These are phyloP conservation scores for Paecilomyces sp. DNA, from an alignment of 2,329 filamentous ascomycete genomes.

Conservation along the genomic window DNA sequence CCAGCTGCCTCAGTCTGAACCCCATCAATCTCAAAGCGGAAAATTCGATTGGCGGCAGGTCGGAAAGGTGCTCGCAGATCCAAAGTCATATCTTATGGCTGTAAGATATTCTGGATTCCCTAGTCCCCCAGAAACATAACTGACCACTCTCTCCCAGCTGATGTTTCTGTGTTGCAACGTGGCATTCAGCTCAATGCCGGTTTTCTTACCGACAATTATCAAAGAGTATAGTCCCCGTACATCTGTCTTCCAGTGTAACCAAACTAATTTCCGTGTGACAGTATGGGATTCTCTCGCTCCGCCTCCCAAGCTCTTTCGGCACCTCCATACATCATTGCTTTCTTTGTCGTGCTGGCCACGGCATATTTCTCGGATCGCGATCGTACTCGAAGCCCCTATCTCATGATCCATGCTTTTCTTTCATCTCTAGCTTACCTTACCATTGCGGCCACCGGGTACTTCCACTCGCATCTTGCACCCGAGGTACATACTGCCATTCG, in stretches of 20 bases:
- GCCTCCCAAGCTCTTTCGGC: slow-evolving; percentile 71
- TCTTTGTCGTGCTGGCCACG: slow-evolving; percentile 63
- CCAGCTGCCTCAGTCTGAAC: slow-evolving; percentile 40
- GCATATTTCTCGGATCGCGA: slow-evolving; percentile 64
- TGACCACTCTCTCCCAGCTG: slow-evolving; percentile 24
- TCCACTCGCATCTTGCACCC: slow-evolving; percentile 28
- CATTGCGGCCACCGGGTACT: slow-evolving; percentile 46
- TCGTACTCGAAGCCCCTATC: slow-evolving; percentile 55
- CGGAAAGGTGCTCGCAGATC: slow-evolving; percentile 54
- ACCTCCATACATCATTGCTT: slow-evolving; percentile 73
- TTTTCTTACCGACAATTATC: slow-evolving; percentile 79
- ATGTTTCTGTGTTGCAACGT: slow-evolving; percentile 89
- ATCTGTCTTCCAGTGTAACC: neutral
- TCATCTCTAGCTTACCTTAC: slow-evolving; percentile 61
- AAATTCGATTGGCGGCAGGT: slow-evolving; percentile 52
- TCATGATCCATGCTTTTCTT: slow-evolving; percentile 62
- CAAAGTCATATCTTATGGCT: slow-evolving; percentile 67
- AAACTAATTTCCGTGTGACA: slow-evolving; percentile 10
- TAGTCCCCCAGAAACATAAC: neutral
- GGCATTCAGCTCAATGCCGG: slow-evolving; percentile 78
- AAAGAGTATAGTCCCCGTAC: slow-evolving; percentile 38
- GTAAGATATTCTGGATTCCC: slow-evolving; percentile 21
- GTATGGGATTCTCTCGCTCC: slow-evolving; percentile 63
- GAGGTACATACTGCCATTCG: slow-evolving; percentile 38
- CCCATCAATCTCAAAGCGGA: slow-evolving; percentile 19